phyloP scores from a whole-genome alignment of 495 filamentous ascomycete genomes.

The Schizothecium vesticola region DNA sequence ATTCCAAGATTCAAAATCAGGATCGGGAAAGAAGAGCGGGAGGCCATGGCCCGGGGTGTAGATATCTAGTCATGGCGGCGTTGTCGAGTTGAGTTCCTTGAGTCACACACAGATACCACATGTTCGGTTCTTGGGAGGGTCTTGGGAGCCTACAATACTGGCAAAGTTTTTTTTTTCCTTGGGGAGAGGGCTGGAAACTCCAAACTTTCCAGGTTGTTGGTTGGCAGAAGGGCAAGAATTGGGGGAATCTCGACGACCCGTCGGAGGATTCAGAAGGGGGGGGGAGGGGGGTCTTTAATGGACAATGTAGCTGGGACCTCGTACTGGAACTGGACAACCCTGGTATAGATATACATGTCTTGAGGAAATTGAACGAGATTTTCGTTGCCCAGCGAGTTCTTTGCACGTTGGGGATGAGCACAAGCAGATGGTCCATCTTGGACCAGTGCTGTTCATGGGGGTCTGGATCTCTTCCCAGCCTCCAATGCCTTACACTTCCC shows the following conservation, averaged over 20 bases:
- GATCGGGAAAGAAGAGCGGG: background rate
- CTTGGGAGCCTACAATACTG: background rate
- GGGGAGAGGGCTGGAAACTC: background rate
- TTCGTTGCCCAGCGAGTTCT: background rate
- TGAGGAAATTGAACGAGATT: background rate
- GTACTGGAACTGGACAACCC: background rate
- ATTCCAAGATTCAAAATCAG: background rate
- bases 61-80: background rate
- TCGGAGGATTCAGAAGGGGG: background rate
- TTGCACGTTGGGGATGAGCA: too few relatives aligned
- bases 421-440: too few relatives aligned
- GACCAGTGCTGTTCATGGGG: too few relatives aligned
- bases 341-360: background rate
- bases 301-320: background rate
- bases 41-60: slow-evolving; percentile 1
- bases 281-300: background rate
- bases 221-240: background rate
- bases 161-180: background rate
- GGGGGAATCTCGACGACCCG: background rate
- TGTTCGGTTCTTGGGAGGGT: slow-evolving; percentile 3
- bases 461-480: background rate
- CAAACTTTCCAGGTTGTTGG: background rate
- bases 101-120: slow-evolving; percentile 3
- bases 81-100: slow-evolving; percentile 3
- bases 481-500: background rate